Percentiles rank a stretch among this genome's conserved stretches.
Conservation (phyloP, 306 rosid species). For the Prunus salicina region DNA sequence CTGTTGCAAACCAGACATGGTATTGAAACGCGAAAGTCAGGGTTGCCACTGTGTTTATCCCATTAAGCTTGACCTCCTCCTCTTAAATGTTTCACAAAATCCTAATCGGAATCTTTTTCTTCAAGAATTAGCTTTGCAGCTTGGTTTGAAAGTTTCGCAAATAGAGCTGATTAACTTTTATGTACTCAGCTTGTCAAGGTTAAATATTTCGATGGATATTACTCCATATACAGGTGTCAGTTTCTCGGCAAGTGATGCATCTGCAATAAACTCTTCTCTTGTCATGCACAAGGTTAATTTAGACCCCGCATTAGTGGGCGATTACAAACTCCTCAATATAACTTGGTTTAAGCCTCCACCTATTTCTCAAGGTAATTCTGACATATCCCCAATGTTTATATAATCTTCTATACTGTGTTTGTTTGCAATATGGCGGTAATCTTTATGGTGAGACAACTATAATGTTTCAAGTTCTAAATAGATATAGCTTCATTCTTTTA, state of each 20-base stretch:
- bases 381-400: constrained; percentile 4
- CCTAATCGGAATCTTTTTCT: constrained; percentile 64
- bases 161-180: constrained; percentile 80
- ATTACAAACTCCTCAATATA: constrained; percentile 71
- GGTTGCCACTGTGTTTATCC: constrained; percentile 89
- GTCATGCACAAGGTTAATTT: constrained; percentile 63
- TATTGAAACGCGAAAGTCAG: constrained; percentile 59
- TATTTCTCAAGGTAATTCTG: constrained; percentile 65
- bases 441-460: not conserved
- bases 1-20: constrained; percentile 81
- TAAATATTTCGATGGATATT: constrained; percentile 89
- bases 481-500: not conserved
- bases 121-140: constrained; percentile 59
- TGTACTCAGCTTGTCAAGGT: constrained; percentile 48
- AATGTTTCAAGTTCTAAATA: not conserved
- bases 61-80: constrained; percentile 84
- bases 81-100: constrained; percentile 75
- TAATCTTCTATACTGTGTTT: not conserved
- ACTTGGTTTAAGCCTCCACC: constrained; percentile 87
- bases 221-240: constrained; percentile 68
- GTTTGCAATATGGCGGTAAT: not conserved
- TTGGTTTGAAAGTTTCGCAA: constrained; percentile 60
- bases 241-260: constrained; percentile 65
- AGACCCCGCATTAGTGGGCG: constrained; percentile 65
- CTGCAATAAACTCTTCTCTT: constrained; percentile 69